These are phyloP conservation scores for Daldinia eschscholtzii DNA, from an alignment of 2,329 filamentous ascomycete species.

Conservation along the genomic window DNA sequence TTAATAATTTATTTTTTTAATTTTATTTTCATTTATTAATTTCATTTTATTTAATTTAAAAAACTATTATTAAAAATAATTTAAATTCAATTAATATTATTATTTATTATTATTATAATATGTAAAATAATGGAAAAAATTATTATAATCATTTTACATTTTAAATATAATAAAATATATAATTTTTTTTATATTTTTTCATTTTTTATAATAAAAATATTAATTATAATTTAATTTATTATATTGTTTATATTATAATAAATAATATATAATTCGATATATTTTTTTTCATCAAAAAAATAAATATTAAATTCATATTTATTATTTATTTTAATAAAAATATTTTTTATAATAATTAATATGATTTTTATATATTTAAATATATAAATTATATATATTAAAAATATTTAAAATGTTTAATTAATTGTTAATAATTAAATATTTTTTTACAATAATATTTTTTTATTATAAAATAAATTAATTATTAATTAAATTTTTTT, in stretches of 20 bases:
- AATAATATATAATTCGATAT: conserved; percentile 1
- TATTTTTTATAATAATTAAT: not conserved
- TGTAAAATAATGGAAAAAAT: not conserved
- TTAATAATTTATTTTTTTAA: not conserved
- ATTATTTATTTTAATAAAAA: not conserved
- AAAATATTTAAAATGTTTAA: not conserved
- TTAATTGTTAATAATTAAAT: not conserved
- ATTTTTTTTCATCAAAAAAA: not conserved
- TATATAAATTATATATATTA: not conserved
- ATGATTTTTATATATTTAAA: conserved; percentile 1
- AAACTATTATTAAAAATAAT: not conserved
- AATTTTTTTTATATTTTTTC: not conserved
- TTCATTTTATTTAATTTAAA: not conserved
- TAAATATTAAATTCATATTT: not conserved
- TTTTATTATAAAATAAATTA: not conserved
- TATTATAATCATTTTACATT: not conserved
- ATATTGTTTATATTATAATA: not conserved
- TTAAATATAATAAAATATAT: not conserved
- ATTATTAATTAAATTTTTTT: not conserved
- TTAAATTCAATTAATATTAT: not conserved
- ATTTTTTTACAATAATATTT: not conserved
- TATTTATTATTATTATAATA: not conserved
- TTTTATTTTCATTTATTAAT: not conserved
- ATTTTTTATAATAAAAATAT: not conserved
- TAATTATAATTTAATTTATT: conserved; percentile 2